Evolutionary conservation across 768 basidiomycete genomes (phyloP).

Genomic region (Panaeolus cyanescens): DNA sequence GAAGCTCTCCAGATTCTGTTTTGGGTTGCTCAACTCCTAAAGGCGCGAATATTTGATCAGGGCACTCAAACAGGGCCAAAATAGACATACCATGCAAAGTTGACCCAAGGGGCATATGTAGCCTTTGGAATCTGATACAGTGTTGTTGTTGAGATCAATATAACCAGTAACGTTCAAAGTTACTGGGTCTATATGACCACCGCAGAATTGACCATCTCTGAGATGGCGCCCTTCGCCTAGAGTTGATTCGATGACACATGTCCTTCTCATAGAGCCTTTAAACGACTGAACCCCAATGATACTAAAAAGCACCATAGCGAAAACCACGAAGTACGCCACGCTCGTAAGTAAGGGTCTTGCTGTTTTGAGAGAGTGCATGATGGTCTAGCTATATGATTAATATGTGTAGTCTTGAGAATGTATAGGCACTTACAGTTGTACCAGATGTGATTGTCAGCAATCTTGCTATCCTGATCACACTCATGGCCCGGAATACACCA

Average conservation of each 20-base stretch:
- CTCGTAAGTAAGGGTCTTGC: constrained; percentile 88
- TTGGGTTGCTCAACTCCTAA: constrained; percentile 70
- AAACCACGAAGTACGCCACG: constrained; percentile 89
- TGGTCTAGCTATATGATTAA: constrained; percentile 46
- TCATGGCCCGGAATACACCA: constrained; percentile 86
- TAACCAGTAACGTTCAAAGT: constrained; percentile 48
- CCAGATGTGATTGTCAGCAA: constrained; percentile 87
- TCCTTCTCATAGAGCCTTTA: constrained; percentile 76
- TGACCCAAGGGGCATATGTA: constrained; percentile 90
- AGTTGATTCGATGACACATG: constrained; percentile 56
- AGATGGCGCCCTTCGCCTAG: constrained; percentile 52
- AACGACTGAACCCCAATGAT: constrained; percentile 96
- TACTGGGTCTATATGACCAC: constrained; percentile 71
- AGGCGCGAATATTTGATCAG: not conserved
- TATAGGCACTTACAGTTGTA: constrained; percentile 67
- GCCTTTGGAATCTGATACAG: constrained; percentile 56
- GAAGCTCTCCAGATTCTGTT: constrained; percentile 71
- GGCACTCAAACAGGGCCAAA: not conserved
- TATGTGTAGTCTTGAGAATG: not conserved
- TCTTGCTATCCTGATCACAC: constrained; percentile 80
- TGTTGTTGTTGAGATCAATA: constrained; percentile 28
- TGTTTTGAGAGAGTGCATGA: constrained; percentile 90
- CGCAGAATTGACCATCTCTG: constrained; percentile 65
- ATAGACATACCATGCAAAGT: constrained; percentile 63
- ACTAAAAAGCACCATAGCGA: constrained; percentile 86